Evolutionary conservation across 495 filamentous ascomycete genomes (phyloP), one percentile per base, ranked within the genome.

Genomic region (Aspergillus conjunctus): DNA sequence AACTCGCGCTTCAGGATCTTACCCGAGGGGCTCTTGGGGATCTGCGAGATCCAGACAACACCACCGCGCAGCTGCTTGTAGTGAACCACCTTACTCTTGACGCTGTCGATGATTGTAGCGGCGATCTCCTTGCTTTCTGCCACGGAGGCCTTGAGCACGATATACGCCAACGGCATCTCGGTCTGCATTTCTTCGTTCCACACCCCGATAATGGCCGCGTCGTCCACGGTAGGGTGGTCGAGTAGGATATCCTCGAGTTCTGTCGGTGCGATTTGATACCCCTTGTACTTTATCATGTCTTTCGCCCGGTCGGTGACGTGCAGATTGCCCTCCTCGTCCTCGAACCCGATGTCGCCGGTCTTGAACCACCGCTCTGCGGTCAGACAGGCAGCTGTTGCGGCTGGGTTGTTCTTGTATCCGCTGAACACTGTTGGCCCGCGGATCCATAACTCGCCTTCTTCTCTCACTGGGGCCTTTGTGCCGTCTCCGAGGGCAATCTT

Each of bases 31-130:
- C 84, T 91, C 76, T 91, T 91, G 4, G 91, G 91, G 7, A 95
- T 79, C 49, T 53, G 33, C 0, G 61, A 77, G 74, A 59, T 91
- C 83, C 14, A 92, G 73, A 69, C 90, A 91, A 41, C 79, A 1
- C 91, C 91, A 1, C 91, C 91, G 26, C 87, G 79, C 61, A 93
- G 74, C 61, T 78, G 77, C 80, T 94, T 93, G 66, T 91, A 84
- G 7, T 74, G 70, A 6, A 83, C 73, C 0, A 89, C 82, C 52
- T 77, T 74, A 8, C 58, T 58, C 0, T 73, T 77, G 50, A 92
- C 68, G 74, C 80, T 88, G 0, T 71, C 64, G 7, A 75, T 55
- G n/a, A 91, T 78, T 52, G 87, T 79, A 54, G 79, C 65, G 11
- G 77, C 85, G 12, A 75, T 81, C 54, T 67, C 72, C 9, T 78